Conservation (phyloP, 2,329 filamentous ascomycete genomes). For the Fusarium devonianum region DNA sequence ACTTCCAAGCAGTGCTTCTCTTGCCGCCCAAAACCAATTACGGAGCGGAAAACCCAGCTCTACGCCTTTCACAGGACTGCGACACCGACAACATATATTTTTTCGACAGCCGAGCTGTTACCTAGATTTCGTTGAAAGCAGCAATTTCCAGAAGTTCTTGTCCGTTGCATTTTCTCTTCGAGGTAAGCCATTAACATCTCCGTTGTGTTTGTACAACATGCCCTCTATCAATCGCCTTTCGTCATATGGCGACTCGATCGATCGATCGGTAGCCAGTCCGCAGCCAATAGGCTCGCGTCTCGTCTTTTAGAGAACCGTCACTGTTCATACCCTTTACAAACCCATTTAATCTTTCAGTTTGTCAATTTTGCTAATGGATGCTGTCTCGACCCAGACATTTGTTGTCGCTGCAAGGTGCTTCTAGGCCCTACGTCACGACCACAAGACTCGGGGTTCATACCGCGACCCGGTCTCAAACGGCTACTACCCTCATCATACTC, state of each 20-base stretch:
- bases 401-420: constrained; percentile 18
- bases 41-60: constrained; percentile 15
- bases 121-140: neutral
- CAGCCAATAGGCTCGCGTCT: constrained; percentile 34
- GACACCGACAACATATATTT: neutral
- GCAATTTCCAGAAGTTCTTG: neutral
- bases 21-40: constrained; percentile 12
- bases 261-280: constrained; percentile 42
- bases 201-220: constrained; percentile 14
- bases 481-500: constrained; percentile 6
- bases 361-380: constrained; percentile 19
- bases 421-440: constrained; percentile 35
- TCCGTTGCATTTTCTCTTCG: constrained; percentile 6
- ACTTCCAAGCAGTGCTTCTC: no score
- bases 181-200: no score
- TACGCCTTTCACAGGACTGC: constrained; percentile 2
- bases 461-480: constrained; percentile 12
- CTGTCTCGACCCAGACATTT: constrained; percentile 11
- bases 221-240: constrained; percentile 27
- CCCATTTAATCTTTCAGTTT: constrained; percentile 1
- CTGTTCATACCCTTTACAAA: constrained; percentile 11
- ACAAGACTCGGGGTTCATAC: constrained; percentile 21
- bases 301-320: constrained; percentile 11
- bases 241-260: constrained; percentile 44
- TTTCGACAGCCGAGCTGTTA: neutral